Evolutionary conservation across 2,329 filamentous ascomycete species (phyloP).

Genomic region (Arthroderma sp.): DNA sequence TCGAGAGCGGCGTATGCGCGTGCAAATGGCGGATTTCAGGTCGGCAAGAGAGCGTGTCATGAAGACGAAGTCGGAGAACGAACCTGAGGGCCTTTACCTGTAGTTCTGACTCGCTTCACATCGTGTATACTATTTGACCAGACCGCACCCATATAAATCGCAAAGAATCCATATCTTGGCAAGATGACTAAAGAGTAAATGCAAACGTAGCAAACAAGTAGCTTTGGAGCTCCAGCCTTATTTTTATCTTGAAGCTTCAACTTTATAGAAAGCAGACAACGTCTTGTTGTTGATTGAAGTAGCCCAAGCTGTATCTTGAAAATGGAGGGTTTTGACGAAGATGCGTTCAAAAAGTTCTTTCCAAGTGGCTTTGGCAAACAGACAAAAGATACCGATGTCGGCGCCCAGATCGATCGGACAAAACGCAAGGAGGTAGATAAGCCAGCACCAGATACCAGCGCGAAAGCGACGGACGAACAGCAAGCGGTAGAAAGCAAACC

Average conservation of each 20-base stretch:
- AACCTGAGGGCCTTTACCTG: constrained; percentile 96
- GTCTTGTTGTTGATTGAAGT: too few species aligned
- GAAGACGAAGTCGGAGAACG: constrained; percentile 97
- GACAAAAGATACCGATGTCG: constrained; percentile 57
- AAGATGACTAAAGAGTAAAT: too few species aligned
- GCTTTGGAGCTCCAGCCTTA: too few species aligned
- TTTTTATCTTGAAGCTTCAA: too few species aligned
- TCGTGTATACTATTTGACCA: too few species aligned
- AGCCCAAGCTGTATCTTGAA: not conserved
- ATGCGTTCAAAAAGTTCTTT: constrained; percentile 46
- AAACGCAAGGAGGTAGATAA: constrained; percentile 39
- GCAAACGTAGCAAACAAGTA: too few species aligned
- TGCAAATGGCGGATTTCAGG: constrained; percentile 97
- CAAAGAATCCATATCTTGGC: too few species aligned
- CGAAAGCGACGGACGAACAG: constrained; percentile 8
- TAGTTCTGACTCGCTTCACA: constrained; percentile 35
- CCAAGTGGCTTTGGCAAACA: constrained; percentile 79
- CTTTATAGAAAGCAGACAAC: too few species aligned
- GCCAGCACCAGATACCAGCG: constrained; percentile 4
- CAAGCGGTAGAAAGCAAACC: constrained; percentile 9
- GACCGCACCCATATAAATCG: too few species aligned
- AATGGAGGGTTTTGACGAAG: constrained; percentile 34
- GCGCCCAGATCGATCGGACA: constrained; percentile 67
- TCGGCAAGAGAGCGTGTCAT: constrained; percentile 84
- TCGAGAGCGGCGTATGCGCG: constrained; percentile 88